Base-by-base conservation (phyloP, 345 rosid genomes). In the Lepidium didymum region DNA sequence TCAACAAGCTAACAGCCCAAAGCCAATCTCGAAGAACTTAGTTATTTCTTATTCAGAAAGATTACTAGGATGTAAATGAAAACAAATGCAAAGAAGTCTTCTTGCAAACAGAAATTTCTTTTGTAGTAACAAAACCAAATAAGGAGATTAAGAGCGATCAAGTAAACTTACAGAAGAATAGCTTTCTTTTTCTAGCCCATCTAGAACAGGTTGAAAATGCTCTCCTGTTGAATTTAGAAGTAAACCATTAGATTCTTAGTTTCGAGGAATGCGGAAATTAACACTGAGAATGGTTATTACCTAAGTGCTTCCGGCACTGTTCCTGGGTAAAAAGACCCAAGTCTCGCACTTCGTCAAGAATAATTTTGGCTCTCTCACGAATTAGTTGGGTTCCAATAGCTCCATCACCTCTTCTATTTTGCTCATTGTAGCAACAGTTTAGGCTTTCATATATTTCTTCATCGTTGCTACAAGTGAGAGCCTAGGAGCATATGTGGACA, bases 301-400 rank as follows among this genome's bases (percentile, higher is more conserved):
- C 99, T 49, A 94, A 82, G 79, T 94, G 89, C 56, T 76, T 86
- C 62, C 86, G 82, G 67, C 99, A 94, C 51, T 87, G 91, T 52
- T 72, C 79, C 55, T 76, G 86, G 18, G 97, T 94, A 68, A 83
- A 86, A 71, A 91, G 88, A 37, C 79, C 80, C 77, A 83, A 51
- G 69, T 75, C 85, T 62, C 78, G 86, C 67, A 87, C 88, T 85
- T 94, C 99, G 40, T 89, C 90, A 36, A 91, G 90, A 65, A 94
- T 86, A 71, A 94, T 86, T 79, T 83, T 86, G 41, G 96, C 90
- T 71, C 99, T 81, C 86, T 89, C 97, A 64, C 89, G 83, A 25
- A 86, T 74, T 37, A 94, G 92, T 62, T 85, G 91, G 29, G 97
- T 84, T 52, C 92, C 95, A 78, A 91, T 88, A 62, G 76, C 84